Conservation (phyloP, 208 protist genomes). For the Tritrichomonas musculus region DNA sequence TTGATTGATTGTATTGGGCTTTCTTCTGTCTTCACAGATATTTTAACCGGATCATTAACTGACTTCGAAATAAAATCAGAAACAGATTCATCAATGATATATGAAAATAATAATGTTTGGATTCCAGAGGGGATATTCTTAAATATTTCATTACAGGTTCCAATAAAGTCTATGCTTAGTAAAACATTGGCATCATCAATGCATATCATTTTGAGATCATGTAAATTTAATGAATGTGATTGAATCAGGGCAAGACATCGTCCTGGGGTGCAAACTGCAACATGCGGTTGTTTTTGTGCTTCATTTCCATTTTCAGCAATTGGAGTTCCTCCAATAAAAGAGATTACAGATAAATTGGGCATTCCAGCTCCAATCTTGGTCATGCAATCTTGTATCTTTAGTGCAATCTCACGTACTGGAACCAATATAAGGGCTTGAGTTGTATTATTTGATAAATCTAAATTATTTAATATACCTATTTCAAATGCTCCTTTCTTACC, state of each 20-base stretch:
- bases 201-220: constrained; percentile 76
- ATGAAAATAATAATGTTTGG: constrained; percentile 71
- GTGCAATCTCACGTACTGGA: constrained; percentile 90
- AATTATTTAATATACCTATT: constrained; percentile 59
- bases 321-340: constrained; percentile 77
- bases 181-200: constrained; percentile 99
- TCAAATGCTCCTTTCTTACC: constrained; percentile 97
- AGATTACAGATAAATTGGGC: constrained; percentile 43
- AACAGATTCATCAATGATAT: constrained; percentile 64
- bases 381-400: constrained; percentile 82
- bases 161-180: constrained; percentile 90
- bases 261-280: constrained; percentile 97
- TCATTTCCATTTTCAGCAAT: constrained; percentile 92
- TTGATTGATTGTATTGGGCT: constrained; percentile 97
- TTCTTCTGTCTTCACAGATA: constrained; percentile 96
- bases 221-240: constrained; percentile 69
- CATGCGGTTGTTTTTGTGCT: constrained; percentile 83
- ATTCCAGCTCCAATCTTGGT: neutral
- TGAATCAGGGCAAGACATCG: constrained; percentile 90
- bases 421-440: constrained; percentile 88
- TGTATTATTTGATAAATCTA: constrained; percentile 65
- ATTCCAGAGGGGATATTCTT: constrained; percentile 70
- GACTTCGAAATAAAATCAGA: constrained; percentile 89
- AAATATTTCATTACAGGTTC: constrained; percentile 96
- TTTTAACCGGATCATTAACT: constrained; percentile 76